Evolutionary conservation across 2,329 filamentous ascomycete genomes (phyloP), one percentile per base, ranked within the genome.

Genomic region (Emmonsiellopsis sp.): DNA sequence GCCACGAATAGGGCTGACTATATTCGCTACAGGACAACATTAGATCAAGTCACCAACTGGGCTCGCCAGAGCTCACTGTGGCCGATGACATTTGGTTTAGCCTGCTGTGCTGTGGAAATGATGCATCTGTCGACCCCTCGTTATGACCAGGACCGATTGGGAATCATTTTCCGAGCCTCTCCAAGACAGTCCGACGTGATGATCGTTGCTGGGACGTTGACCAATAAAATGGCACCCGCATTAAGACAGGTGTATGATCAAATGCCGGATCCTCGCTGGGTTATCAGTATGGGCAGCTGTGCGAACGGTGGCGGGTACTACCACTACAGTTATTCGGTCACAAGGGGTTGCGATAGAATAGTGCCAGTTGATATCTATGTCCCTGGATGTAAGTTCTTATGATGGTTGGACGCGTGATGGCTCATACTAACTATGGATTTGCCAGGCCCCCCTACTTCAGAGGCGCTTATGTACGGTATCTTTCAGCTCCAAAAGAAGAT

Each of bases 221-320:
- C 88, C 63, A 94, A 94, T 78, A 94, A 94, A 78, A 94, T 94
- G 89, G 88, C 88, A 1, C 88, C 88, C 13, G 89, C 88, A 43
- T 77, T 94, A 65, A 82, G 89, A 70, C 88, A 92, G 74, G 87
- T 92, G 59, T 94, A 94, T 74, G 88, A 94, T 73, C 89, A 94
- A 77, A 95, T 95, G 89, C 90, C 90, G 45, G 90, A 95, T 47
- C 90, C 89, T 37, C 81, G 88, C 63, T 95, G 89, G 89, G 88
- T 92, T 52, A 81, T 86, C 65, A 87, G 84, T 64, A 92, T 92
- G 88, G 87, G 87, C 21, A 87, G 84, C 65, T 92, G 87, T 70
- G 88, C 87, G 61, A 92, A 92, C 71, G 87, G 87, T 58, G 88
- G 87, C 62, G 87, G 88, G 54, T 92, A 92, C 76, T 92, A 92